A percentile compares a stretch with the other conserved stretches of the same genome.
Conservation (phyloP, 805 yeast genomes). For the Kregervanrija pseudodelftensis region DNA sequence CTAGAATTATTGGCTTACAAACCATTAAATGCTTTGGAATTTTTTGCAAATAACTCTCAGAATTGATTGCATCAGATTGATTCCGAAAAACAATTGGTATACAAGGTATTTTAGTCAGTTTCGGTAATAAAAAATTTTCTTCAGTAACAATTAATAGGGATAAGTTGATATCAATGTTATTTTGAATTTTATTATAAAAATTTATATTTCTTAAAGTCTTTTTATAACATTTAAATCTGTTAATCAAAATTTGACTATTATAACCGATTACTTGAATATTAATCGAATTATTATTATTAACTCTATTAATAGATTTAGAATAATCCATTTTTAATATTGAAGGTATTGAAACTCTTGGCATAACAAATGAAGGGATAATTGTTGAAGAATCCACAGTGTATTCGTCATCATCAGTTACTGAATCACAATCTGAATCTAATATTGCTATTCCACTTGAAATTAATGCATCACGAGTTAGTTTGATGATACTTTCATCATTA, state of each 20-base stretch:
- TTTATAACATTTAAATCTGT: constrained; percentile 21
- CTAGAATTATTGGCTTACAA: constrained; percentile 27
- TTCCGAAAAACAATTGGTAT: constrained; percentile 4
- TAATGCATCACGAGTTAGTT: neutral
- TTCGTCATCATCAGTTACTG: constrained; percentile 17
- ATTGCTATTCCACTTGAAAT: constrained; percentile 2
- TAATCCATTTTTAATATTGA: constrained; percentile 5
- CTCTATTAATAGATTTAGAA: neutral
- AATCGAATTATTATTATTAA: constrained; percentile 1
- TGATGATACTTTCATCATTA: neutral
- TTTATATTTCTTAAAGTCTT: constrained; percentile 24
- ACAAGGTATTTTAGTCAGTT: constrained; percentile 6
- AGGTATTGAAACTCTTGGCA: constrained; percentile 30
- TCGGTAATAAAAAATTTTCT: constrained; percentile 24
- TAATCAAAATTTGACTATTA: constrained; percentile 13
- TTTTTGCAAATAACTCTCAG: constrained; percentile 2
- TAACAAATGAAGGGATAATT: constrained; percentile 29
- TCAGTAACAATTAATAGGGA: constrained; percentile 23
- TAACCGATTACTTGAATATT: constrained; percentile 25
- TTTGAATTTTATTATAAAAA: constrained; percentile 15
- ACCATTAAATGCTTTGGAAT: constrained; percentile 19
- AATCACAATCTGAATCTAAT: constrained; percentile 15
- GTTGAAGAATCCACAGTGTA: constrained; percentile 22
- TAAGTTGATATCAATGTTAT: constrained; percentile 17
- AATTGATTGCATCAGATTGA: too few relatives aligned